Evolutionary conservation across 176 grass and related monocot genomes (phyloP).

Genomic region (Ampelocalamus luodianensis): DNA sequence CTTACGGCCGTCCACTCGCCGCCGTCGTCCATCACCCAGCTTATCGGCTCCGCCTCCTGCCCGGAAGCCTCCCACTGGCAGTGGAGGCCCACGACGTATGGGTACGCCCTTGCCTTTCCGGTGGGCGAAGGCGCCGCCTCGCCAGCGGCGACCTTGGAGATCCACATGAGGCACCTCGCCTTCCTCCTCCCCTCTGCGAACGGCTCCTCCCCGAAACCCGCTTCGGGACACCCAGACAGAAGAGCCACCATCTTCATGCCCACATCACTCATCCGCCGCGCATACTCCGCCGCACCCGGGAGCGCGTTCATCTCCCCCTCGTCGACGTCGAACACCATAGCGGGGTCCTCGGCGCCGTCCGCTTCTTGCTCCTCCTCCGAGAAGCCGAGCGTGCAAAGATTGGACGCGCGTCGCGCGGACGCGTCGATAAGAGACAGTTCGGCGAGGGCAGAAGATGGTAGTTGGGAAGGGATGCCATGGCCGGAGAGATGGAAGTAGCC

Average conservation of each 20-base stretch:
- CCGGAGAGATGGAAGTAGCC: constrained; percentile 81
- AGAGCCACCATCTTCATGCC: constrained; percentile 60
- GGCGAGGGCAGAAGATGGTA: constrained; percentile 53
- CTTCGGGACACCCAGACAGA: constrained; percentile 40
- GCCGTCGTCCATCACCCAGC: constrained; percentile 54
- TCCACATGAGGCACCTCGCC: constrained; percentile 74
- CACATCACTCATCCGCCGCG: constrained; percentile 53
- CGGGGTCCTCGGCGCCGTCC: constrained; percentile 29
- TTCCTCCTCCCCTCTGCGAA: constrained; percentile 54
- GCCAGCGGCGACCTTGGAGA: constrained; percentile 40
- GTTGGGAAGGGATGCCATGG: constrained; percentile 52
- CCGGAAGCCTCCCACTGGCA: constrained; percentile 49
- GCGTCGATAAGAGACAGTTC: constrained; percentile 40
- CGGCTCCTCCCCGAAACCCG: constrained; percentile 46
- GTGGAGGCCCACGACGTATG: constrained; percentile 65
- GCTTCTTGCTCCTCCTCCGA: constrained; percentile 38
- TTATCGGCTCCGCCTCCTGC: constrained; percentile 37
- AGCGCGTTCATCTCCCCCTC: constrained; percentile 28
- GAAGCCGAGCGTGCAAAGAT: constrained; percentile 50
- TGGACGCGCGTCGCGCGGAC: not conserved
- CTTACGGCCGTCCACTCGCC: constrained; percentile 53
- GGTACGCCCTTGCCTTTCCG: constrained; percentile 59
- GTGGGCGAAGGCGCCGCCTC: constrained; percentile 28
- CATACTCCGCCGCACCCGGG: constrained; percentile 53
- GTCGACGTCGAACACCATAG: constrained; percentile 55